These are phyloP conservation scores for Astragalus membranaceus DNA, from an alignment of 306 rosid genomes.

Conservation along the genomic window DNA sequence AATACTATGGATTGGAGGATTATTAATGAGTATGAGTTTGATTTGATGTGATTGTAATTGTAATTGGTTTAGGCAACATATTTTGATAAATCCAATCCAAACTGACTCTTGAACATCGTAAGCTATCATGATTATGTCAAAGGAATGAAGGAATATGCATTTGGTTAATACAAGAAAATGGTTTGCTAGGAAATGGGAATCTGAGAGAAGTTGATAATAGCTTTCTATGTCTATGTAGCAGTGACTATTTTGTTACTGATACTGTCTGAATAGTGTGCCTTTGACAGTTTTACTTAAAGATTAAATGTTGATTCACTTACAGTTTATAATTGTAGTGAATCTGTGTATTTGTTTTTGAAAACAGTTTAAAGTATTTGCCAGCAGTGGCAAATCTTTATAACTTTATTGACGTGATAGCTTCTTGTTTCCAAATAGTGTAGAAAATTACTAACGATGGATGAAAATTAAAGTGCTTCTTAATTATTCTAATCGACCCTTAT, in stretches of 20 bases:
- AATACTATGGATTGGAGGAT: too few species aligned
- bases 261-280: background rate
- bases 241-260: background rate
- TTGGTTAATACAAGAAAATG: constrained; percentile 1
- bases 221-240: background rate
- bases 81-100: too few species aligned
- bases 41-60: too few species aligned
- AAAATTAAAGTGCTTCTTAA: constrained; percentile 16
- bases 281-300: background rate
- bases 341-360: background rate
- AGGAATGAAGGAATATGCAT: constrained; percentile 1
- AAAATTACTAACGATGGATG: constrained; percentile 6
- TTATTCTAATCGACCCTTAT: constrained; percentile 14
- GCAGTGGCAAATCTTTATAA: constrained; percentile 6
- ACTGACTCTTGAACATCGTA: too few species aligned
- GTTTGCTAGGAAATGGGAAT: background rate
- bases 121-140: background rate
- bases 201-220: background rate
- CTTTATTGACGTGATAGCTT: constrained; percentile 13
- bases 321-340: background rate
- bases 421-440: constrained; percentile 2
- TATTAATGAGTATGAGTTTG: too few species aligned
- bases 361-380: background rate
- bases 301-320: background rate
- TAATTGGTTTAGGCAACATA: too few species aligned